Evolutionary conservation across 768 basidiomycete species (phyloP).

Genomic region (Psilocybe sp.): DNA sequence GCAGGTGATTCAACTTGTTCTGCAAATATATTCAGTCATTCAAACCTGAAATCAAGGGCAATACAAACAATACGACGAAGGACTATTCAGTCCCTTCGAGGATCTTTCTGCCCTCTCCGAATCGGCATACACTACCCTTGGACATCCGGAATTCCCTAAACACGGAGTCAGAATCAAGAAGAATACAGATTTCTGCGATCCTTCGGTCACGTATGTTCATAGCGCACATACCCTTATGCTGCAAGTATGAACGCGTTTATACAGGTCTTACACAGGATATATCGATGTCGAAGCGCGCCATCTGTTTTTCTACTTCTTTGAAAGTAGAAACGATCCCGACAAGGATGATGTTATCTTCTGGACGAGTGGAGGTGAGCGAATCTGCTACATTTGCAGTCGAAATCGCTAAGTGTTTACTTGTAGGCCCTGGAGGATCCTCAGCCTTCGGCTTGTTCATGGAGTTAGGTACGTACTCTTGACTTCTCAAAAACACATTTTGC

Average conservation of each 20-base stretch:
- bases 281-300: constrained; percentile 64
- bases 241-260: too few species aligned
- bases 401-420: background rate
- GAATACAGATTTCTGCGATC: constrained; percentile 51
- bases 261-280: constrained; percentile 61
- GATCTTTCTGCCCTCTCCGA: constrained; percentile 30
- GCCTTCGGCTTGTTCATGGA: constrained; percentile 74
- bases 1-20: background rate
- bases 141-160: constrained; percentile 49
- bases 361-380: constrained; percentile 43
- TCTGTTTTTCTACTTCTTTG: constrained; percentile 78
- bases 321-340: constrained; percentile 59
- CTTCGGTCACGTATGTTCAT: constrained; percentile 45
- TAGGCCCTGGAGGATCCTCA: constrained; percentile 38
- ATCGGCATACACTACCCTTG: constrained; percentile 32
- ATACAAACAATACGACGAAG: background rate
- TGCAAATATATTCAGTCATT: background rate
- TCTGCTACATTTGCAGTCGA: constrained; percentile 18
- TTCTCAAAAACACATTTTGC: background rate
- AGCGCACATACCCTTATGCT: too few species aligned
- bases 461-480: constrained; percentile 45
- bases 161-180: constrained; percentile 58
- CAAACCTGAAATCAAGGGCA: background rate
- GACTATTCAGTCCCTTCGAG: constrained; percentile 31
- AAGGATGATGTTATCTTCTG: constrained; percentile 62